phyloP scores from a whole-genome alignment of 176 grass and related monocot species.

The Panicum miliaceum region DNA sequence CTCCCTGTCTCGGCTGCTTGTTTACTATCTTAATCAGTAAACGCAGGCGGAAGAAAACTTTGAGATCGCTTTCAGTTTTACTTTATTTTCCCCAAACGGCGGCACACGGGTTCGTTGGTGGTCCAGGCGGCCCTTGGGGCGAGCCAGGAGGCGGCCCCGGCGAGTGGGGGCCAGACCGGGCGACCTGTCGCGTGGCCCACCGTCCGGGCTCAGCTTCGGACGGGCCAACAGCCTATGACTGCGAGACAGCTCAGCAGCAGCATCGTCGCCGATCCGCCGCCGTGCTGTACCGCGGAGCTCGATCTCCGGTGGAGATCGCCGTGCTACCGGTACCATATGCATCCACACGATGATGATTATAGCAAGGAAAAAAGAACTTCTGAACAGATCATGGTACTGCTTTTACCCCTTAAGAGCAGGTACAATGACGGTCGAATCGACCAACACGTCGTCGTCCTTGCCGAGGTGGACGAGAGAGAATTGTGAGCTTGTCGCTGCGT shows the following conservation, averaged over 20 bases:
- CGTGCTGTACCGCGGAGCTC: neutral
- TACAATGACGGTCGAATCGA: too few relatives aligned
- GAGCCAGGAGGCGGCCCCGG: conserved; percentile 14
- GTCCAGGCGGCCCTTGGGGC: neutral
- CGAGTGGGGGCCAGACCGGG: neutral
- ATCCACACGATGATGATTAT: neutral
- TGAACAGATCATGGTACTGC: neutral
- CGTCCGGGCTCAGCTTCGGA: neutral
- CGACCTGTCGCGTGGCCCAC: conserved; percentile 25
- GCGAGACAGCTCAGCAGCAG: neutral
- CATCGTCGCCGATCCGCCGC: neutral
- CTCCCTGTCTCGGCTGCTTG: neutral
- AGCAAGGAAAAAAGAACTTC: neutral
- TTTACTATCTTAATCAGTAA: neutral
- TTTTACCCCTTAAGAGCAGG: too few relatives aligned
- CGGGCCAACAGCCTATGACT: conserved; percentile 23
- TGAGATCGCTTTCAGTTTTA: conserved; percentile 10
- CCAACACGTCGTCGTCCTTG: too few relatives aligned
- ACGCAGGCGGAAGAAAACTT: neutral
- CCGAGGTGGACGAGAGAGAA: too few relatives aligned
- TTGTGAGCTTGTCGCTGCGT: too few relatives aligned
- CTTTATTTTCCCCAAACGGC: neutral
- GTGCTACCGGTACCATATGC: neutral
- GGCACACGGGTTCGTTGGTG: neutral
- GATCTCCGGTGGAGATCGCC: neutral